Evolutionary conservation across 192 early-diverging fungal species (phyloP).

Genomic region (Coemansia nantahalensis): DNA sequence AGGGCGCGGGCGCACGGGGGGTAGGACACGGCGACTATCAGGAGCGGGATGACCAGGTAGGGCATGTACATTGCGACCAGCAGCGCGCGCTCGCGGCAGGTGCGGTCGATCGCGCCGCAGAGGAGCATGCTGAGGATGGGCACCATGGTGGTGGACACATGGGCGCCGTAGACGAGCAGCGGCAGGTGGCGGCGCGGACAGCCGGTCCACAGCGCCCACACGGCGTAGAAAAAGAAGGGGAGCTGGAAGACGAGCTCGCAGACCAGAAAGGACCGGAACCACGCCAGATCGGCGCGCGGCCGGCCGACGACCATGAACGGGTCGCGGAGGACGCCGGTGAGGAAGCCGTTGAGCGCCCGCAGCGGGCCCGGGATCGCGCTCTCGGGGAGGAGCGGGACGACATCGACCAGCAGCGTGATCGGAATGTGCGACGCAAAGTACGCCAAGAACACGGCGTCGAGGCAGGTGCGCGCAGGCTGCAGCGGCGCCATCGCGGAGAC

Average conservation of each 20-base stretch:
- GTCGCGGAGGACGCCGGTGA: slow-evolving; percentile 57
- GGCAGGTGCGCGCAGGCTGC: background rate
- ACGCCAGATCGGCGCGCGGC: slow-evolving; percentile 40
- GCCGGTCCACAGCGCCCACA: slow-evolving; percentile 55
- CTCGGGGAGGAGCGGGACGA: slow-evolving; percentile 55
- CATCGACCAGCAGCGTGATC: slow-evolving; percentile 60
- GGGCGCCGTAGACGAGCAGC: slow-evolving; percentile 65
- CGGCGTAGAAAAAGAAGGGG: slow-evolving; percentile 67
- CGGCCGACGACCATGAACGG: slow-evolving; percentile 58
- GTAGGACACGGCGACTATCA: slow-evolving; percentile 52
- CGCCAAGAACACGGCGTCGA: slow-evolving; percentile 61
- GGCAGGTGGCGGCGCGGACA: slow-evolving; percentile 29
- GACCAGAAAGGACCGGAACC: slow-evolving; percentile 65
- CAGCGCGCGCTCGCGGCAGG: slow-evolving; percentile 36
- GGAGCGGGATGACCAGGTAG: slow-evolving; percentile 63
- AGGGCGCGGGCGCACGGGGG: slow-evolving; percentile 15
- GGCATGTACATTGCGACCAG: slow-evolving; percentile 63
- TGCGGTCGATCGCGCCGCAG: slow-evolving; percentile 49
- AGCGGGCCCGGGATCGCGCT: slow-evolving; percentile 28
- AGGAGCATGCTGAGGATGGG: slow-evolving; percentile 57
- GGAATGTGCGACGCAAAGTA: slow-evolving; percentile 77
- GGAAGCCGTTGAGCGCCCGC: slow-evolving; percentile 37
- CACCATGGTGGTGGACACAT: slow-evolving; percentile 70
- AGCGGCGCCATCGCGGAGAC: too few relatives aligned
- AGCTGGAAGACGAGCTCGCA: slow-evolving; percentile 65